These are phyloP conservation scores for Musa troglodytarum DNA, from an alignment of 176 grass and related monocot genomes.

Conservation along the genomic window DNA sequence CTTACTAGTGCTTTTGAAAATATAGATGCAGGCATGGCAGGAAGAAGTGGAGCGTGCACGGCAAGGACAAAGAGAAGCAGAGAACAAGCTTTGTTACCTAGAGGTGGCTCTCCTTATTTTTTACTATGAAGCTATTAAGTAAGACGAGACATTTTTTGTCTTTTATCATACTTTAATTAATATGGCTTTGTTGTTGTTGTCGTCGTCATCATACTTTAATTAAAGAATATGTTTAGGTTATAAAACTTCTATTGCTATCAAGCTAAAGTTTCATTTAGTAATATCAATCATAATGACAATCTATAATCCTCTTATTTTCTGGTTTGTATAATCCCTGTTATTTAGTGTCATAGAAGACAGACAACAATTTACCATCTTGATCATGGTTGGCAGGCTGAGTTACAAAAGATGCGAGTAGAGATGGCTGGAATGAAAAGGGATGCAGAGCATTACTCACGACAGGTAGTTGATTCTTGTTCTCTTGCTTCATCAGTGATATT, in stretches of 20 bases:
- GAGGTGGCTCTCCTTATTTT: conserved; percentile 48
- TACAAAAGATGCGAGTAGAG: conserved; percentile 99
- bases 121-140: conserved; percentile 7
- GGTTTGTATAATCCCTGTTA: background rate
- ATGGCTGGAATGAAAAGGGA: conserved; percentile 99
- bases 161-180: no score
- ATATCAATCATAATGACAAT: background rate
- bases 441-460: conserved; percentile 97
- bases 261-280: no score
- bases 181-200: no score
- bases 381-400: conserved; percentile 60
- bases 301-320: conserved; percentile 13
- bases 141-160: no score
- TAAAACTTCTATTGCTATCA: no score
- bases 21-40: conserved; percentile 90
- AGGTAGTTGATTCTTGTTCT: conserved; percentile 38
- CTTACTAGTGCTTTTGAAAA: conserved; percentile 21
- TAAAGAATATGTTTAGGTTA: no score
- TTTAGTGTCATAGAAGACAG: background rate
- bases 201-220: no score
- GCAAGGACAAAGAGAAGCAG: conserved; percentile 92
- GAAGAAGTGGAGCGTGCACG: conserved; percentile 88
- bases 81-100: conserved; percentile 69
- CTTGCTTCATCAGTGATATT: conserved; percentile 12
- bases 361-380: background rate